Evolutionary conservation across 148 eudicot species (phyloP).

Genomic region (Nepenthes mirabilis): DNA sequence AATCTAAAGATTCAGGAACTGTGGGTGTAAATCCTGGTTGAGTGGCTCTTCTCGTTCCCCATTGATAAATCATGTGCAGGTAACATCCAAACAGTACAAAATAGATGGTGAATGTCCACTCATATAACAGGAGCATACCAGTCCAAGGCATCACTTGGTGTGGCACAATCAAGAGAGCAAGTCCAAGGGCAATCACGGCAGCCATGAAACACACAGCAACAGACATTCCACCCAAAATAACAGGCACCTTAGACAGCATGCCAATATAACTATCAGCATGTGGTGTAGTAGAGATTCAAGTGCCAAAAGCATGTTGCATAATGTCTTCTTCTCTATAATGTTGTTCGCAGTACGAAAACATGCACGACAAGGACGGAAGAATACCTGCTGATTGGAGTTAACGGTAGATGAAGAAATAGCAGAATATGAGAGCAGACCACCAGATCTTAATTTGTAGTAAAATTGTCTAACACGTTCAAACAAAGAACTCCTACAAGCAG

Average conservation of each 20-base stretch:
- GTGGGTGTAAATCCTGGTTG: conserved; percentile 37
- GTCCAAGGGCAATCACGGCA: conserved; percentile 45
- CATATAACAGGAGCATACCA: conserved; percentile 76
- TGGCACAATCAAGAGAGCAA: conserved; percentile 65
- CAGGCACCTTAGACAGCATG: conserved; percentile 67
- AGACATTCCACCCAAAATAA: conserved; percentile 65
- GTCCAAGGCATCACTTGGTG: conserved; percentile 96
- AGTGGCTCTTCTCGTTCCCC: conserved; percentile 61
- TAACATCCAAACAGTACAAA: conserved; percentile 71
- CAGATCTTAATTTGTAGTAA: conserved; percentile 48
- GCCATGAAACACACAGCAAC: conserved; percentile 53
- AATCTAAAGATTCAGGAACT: conserved; percentile 41
- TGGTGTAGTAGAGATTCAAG: background rate
- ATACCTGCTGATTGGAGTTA: conserved; percentile 61
- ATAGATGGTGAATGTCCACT: conserved; percentile 81
- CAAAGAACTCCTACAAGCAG: conserved; percentile 29
- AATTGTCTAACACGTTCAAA: conserved; percentile 59
- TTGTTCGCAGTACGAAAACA: background rate
- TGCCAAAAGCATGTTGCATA: background rate
- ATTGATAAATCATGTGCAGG: conserved; percentile 40
- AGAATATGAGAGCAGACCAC: conserved; percentile 41
- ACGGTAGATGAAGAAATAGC: conserved; percentile 44
- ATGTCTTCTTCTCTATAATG: no score
- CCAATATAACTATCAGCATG: conserved; percentile 4
- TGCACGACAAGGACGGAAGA: background rate